Conservation (phyloP, 768 basidiomycete genomes). For the Mycena indigotica region DNA sequence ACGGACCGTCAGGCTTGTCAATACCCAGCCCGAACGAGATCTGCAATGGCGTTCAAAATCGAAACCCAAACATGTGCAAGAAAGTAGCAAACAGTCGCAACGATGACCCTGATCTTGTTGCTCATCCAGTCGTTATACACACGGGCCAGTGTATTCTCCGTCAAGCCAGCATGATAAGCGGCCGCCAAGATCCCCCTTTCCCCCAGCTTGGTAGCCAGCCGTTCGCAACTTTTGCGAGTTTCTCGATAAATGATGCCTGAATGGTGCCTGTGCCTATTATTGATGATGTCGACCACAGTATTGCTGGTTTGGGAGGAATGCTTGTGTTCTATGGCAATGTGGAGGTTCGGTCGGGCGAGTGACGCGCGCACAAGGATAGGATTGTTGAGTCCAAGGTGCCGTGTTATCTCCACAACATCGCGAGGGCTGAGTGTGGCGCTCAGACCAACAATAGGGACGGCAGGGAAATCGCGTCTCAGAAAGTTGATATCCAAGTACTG, state of each 20-base stretch:
- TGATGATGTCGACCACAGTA: background rate
- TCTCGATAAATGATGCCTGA: conserved; percentile 11
- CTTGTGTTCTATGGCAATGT: conserved; percentile 61
- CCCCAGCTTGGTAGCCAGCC: background rate
- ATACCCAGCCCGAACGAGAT: conserved; percentile 80
- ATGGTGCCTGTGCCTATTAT: background rate
- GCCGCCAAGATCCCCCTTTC: background rate
- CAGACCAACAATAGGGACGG: conserved; percentile 72
- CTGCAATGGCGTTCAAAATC: conserved; percentile 32
- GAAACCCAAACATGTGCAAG: background rate
- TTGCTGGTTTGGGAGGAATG: conserved; percentile 14
- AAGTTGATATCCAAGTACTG: conserved; percentile 53
- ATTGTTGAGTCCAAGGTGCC: conserved; percentile 47
- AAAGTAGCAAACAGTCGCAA: conserved; percentile 11
- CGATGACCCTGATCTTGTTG: background rate
- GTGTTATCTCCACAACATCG: conserved; percentile 60
- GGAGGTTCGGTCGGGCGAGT: conserved; percentile 71
- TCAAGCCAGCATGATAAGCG: conserved; percentile 4
- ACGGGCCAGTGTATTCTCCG: background rate
- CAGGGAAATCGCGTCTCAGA: conserved; percentile 59
- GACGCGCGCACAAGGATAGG: conserved; percentile 57
- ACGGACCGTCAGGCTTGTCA: conserved; percentile 60
- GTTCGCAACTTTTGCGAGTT: background rate
- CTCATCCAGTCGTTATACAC: conserved; percentile 3
- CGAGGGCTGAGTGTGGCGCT: conserved; percentile 70